Conservation (phyloP, 1,284 basidiomycete genomes). For the Pterula multifida region DNA sequence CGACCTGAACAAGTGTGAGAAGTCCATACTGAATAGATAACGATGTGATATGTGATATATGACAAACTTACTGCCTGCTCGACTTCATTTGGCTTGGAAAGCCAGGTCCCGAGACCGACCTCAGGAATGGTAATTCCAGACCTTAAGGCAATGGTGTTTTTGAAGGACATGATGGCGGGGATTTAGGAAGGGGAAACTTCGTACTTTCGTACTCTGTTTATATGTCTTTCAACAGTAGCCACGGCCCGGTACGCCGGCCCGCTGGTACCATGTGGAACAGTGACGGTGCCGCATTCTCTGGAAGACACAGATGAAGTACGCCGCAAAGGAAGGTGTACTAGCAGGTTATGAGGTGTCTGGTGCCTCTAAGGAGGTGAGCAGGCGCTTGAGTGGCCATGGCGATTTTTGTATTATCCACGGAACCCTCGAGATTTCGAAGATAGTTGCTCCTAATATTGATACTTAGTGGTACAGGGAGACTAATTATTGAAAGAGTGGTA, state of each 20-base stretch:
- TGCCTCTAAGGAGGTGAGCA: no score
- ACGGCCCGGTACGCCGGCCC: not conserved
- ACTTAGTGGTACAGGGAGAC: no score
- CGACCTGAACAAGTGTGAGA: slow-evolving; percentile 37
- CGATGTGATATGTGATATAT: slow-evolving; percentile 1
- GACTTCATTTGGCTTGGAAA: slow-evolving; percentile 66
- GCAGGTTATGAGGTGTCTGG: no score
- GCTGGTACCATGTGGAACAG: no score
- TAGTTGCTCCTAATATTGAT: no score
- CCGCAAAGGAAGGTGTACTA: no score
- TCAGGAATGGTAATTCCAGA: slow-evolving; percentile 46
- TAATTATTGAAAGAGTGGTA: no score
- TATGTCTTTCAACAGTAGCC: not conserved
- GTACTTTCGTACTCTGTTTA: not conserved
- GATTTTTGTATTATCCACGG: no score
- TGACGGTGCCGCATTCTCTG: no score
- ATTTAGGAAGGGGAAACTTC: slow-evolving; percentile 3
- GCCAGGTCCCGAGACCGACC: slow-evolving; percentile 80
- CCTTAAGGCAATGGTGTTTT: slow-evolving; percentile 40
- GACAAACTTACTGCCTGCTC: slow-evolving; percentile 49
- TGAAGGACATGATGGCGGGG: slow-evolving; percentile 40
- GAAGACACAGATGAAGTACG: no score
- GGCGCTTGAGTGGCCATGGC: no score
- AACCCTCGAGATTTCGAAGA: no score
- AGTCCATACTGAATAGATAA: slow-evolving; percentile 5